Evolutionary conservation across 129 eudicot species (phyloP), one percentile per base, ranked within the genome.

Genomic region (Lactuca saligna): DNA sequence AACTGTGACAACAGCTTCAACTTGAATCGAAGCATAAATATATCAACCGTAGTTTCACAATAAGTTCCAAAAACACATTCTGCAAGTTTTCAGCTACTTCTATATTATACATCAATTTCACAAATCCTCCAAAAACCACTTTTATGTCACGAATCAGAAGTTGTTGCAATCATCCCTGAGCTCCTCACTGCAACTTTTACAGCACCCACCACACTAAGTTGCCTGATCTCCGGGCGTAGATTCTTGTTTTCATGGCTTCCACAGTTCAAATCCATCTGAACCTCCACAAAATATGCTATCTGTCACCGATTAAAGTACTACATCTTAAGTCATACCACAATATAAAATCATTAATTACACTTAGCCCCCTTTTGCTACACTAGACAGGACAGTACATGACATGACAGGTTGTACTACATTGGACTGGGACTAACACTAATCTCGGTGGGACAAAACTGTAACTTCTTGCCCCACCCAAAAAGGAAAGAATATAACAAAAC

Each of bases 161-260:
- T 71, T 75, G 80, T 79, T 63, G 87, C 84, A 15, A 80, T 79
- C 82, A 91, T 91, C 10, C 92, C 79, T 6, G 73, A 81, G 57
- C 85, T 69, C 76, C 97, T 83, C n/a, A 88, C 90, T 6, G 96
- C 97, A 39, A 91, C 92, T 77, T 86, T 91, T 32, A 88, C 88
- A n/a, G 94, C 96, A 55, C 84, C 97, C 50, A 91, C 93, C 10
- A 74, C 90, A 20, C 96, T 76, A 42, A 83, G 96, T 44, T 87
- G 97, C 78, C 83, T 76, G 71, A 61, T 80, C 73, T 83, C 88
- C 3, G 90, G 90, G 31, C 85, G 78, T 71, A 82, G 44, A 44
- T 58, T 79, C 8, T 65, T 68, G 48, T 76, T 61, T 59, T 32
- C 63, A 59, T 61, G 41, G 35, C 74, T 61, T 59, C 33, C 63